phyloP scores from a whole-genome alignment of 495 filamentous ascomycete species.

The Penicillium silybi region DNA sequence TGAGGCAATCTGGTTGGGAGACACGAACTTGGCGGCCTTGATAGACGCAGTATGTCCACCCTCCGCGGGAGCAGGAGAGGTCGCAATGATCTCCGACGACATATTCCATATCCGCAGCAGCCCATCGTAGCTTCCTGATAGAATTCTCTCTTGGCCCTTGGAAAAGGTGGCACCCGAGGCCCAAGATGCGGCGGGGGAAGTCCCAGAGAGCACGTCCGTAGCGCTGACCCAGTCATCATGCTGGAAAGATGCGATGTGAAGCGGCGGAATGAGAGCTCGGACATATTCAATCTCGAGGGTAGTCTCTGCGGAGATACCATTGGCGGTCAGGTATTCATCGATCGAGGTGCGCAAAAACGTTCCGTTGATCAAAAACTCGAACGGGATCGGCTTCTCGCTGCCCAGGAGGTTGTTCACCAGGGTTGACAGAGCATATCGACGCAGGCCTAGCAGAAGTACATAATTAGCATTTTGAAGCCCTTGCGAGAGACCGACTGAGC shows the following conservation, averaged over 20 bases:
- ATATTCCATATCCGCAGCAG: conserved; percentile 83
- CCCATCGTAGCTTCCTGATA: conserved; percentile 90
- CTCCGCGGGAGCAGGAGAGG: conserved; percentile 55
- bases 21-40: conserved; percentile 77
- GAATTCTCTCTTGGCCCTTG: conserved; percentile 61
- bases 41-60: conserved; percentile 72
- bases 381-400: conserved; percentile 73
- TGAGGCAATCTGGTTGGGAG: conserved; percentile 70
- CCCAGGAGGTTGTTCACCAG: conserved; percentile 89
- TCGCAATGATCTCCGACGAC: conserved; percentile 72
- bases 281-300: conserved; percentile 90
- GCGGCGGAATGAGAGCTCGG: conserved; percentile 80
- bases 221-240: conserved; percentile 95
- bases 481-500: background rate
- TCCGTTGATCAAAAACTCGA: conserved; percentile 94
- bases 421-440: conserved; percentile 85
- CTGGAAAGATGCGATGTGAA: conserved; percentile 81
- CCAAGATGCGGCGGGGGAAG: conserved; percentile 59
- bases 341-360: conserved; percentile 83
- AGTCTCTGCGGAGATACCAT: conserved; percentile 84
- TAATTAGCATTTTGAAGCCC: conserved; percentile 8
- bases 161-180: conserved; percentile 34
- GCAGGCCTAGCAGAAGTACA: conserved; percentile 54
- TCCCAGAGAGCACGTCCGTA: conserved; percentile 77
- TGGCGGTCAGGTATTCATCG: conserved; percentile 78